Base-by-base conservation (phyloP, 306 rosid genomes). In the Gastrolobium bilobum region DNA sequence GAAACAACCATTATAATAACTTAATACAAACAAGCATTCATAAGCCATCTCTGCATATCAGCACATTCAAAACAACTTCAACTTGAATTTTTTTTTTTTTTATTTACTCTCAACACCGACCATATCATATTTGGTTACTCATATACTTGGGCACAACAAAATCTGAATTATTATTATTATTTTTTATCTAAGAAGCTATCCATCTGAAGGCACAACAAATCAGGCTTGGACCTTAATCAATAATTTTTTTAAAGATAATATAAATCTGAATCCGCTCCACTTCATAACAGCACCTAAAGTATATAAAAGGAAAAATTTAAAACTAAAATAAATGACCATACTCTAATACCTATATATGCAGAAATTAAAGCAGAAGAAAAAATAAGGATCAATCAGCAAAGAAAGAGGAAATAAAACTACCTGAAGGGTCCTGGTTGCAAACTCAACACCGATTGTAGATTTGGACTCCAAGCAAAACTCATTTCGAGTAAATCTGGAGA, bases 381-480 rank as follows among this genome's bases (percentile, higher is more conserved):
- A 48, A 48, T 11, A 40, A 34, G 1, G 35, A 70, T 40, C 35
- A 13, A 37, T 8, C 1, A 0, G 40, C 7, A 43, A 2, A 30
- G 50, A 8, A 39, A 35, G 54, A 44, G 57, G 56, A 73, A 77
- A 31, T 78, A 10, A 1, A 60, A 9, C 1, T 51, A 89, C 98
- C 98, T 95, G 96, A 76, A 95, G 99, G 58, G 99, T 95, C 14
- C 94, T 91, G 79, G 98, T 95, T 10, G 99, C 97, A 80, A 95
- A 93, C 83, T 95, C 99, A 66, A 93, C 99, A 30, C 99, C 99
- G 63, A 93, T 95, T 15, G 99, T 95, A 60, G 99, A 95, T 87
- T 93, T 95, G 63, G 98, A 95, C 77, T 95, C 98, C 90, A 95
- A 86, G 80, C 99, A 95, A 53, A 95, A 95, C 87, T 95, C 99